These are phyloP conservation scores for Tricholomella constricta DNA, from an alignment of 768 basidiomycete species.

Conservation along the genomic window DNA sequence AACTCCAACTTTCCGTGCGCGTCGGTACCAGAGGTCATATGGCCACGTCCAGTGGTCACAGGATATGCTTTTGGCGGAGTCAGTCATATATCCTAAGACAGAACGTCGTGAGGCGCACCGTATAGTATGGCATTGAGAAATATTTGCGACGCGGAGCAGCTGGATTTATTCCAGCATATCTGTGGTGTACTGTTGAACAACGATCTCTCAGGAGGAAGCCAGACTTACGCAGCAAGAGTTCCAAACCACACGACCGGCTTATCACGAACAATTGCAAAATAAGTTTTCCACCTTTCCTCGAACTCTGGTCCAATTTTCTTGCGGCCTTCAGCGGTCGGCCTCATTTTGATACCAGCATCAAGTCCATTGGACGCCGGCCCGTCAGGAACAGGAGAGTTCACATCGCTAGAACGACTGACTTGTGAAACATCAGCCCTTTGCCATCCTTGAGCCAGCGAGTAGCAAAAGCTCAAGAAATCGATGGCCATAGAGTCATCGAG, in stretches of 20 bases:
- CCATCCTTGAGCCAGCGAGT: conserved; percentile 18
- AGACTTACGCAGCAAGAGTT: conserved; percentile 41
- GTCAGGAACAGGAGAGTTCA: neutral
- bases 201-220: conserved; percentile 22
- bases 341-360: conserved; percentile 58
- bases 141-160: conserved; percentile 26
- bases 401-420: conserved; percentile 33
- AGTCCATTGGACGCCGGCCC: conserved; percentile 38
- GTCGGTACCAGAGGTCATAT: conserved; percentile 46
- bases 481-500: neutral
- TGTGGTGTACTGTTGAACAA: neutral
- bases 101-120: conserved; percentile 20
- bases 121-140: conserved; percentile 22
- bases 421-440: conserved; percentile 46
- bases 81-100: conserved; percentile 16
- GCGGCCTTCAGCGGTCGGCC: conserved; percentile 53
- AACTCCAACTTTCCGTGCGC: conserved; percentile 45
- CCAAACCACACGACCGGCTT: conserved; percentile 54
- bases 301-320: conserved; percentile 53
- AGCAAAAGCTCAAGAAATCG: conserved; percentile 11
- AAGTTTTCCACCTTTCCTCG: conserved; percentile 47
- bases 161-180: conserved; percentile 20
- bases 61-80: conserved; percentile 43
- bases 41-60: conserved; percentile 46
- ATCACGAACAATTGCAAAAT: conserved; percentile 53